Conservation (phyloP, 2,329 filamentous ascomycete genomes). For the Colletotrichum scovillei region DNA sequence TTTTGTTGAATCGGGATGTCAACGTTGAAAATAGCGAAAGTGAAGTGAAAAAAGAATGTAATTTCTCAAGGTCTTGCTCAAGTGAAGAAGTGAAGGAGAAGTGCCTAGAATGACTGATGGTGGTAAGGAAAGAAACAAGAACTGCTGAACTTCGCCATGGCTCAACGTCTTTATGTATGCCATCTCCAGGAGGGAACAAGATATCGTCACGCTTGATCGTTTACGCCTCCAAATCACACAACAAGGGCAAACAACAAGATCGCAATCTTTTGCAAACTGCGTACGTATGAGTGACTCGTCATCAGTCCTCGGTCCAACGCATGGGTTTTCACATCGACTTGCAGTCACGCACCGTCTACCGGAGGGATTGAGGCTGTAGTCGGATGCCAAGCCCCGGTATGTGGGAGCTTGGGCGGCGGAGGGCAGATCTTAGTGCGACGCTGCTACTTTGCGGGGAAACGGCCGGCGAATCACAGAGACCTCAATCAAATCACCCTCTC, state of each 20-base stretch:
- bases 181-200: neutral
- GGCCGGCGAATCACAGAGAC: neutral
- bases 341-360: neutral
- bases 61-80: no score
- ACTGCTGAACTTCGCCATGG: neutral
- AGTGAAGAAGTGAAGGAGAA: neutral
- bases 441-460: conserved; percentile 7
- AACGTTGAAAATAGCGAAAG: no score
- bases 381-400: conserved; percentile 8
- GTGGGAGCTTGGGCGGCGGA: conserved; percentile 13
- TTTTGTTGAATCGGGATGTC: no score
- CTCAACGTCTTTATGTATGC: neutral
- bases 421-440: conserved; percentile 2
- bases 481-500: conserved; percentile 2
- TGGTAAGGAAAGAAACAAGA: neutral
- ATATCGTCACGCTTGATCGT: neutral
- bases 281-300: conserved; percentile 6
- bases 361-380: conserved; percentile 6
- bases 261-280: conserved; percentile 6
- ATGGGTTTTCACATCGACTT: conserved; percentile 7
- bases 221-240: neutral
- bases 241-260: neutral
- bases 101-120: neutral
- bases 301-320: neutral
- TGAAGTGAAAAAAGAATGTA: no score